A percentile compares a stretch with the other conserved stretches of the same genome.
Evolutionary conservation across 176 grass and related monocot species (phyloP).

Genomic region (Triticum dicoccoides): DNA sequence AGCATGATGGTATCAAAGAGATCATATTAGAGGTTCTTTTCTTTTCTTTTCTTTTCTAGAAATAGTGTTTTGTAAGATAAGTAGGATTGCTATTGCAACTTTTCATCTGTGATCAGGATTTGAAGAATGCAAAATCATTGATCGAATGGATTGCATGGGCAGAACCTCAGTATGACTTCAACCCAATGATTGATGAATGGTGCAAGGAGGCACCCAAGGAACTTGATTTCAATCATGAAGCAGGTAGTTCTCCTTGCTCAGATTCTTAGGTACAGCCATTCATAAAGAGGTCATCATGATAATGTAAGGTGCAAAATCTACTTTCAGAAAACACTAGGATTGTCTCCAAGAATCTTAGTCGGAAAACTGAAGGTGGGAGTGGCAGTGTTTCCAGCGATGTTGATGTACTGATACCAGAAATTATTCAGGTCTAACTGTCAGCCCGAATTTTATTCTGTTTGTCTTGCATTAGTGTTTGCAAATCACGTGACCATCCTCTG

Average conservation of each 20-base stretch:
- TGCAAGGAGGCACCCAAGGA: constrained; percentile 93
- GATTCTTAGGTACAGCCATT: background rate
- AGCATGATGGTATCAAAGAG: constrained; percentile 92
- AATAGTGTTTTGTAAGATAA: background rate
- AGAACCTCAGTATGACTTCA: constrained; percentile 92
- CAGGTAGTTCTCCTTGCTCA: constrained; percentile 54
- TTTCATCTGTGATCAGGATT: constrained; percentile 61
- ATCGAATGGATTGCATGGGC: constrained; percentile 98
- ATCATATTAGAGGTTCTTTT: constrained; percentile 89
- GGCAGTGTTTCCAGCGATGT: constrained; percentile 44
- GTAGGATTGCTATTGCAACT: background rate
- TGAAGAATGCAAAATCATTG: constrained; percentile 96
- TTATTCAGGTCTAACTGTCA: constrained; percentile 70
- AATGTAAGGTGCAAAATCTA: background rate
- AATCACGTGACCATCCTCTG: constrained; percentile 27
- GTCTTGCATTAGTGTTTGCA: constrained; percentile 10
- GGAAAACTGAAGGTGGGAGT: constrained; percentile 23
- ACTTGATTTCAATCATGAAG: constrained; percentile 98
- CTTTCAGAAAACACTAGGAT: constrained; percentile 87
- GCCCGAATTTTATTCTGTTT: constrained; percentile 17
- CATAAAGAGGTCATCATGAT: constrained; percentile 3
- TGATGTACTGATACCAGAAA: constrained; percentile 85
- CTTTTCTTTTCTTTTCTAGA: constrained; percentile 28
- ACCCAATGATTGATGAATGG: constrained; percentile 97
- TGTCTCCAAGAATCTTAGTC: constrained; percentile 68